phyloP scores from a whole-genome alignment of 345 rosid species.

The Ceriops tagal region DNA sequence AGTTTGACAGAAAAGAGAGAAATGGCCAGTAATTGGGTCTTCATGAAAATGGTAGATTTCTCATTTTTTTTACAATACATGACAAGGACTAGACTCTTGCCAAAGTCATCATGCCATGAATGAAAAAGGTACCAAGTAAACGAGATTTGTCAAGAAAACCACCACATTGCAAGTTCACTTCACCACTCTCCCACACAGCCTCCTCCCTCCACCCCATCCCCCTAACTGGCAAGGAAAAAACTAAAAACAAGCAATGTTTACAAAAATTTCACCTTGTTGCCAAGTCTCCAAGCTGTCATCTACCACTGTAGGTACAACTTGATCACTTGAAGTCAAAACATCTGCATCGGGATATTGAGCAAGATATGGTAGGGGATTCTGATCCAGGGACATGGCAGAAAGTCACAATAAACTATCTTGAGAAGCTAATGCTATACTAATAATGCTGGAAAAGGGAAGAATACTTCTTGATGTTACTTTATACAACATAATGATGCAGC shows the following conservation, averaged over 20 bases:
- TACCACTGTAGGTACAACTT: constrained; percentile 85
- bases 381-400: constrained; percentile 29
- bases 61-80: neutral
- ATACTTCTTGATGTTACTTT: neutral
- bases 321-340: constrained; percentile 90
- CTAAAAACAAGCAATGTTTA: neutral
- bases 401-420: constrained; percentile 12
- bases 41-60: neutral
- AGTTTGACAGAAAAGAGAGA: neutral
- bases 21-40: neutral
- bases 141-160: neutral
- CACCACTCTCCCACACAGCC: neutral
- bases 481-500: no score
- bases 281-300: constrained; percentile 94
- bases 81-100: neutral
- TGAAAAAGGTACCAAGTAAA: neutral
- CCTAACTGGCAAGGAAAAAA: no score
- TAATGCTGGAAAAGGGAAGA: neutral
- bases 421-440: constrained; percentile 4
- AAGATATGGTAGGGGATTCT: constrained; percentile 94
- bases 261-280: constrained; percentile 71
- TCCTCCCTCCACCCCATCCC: no score
- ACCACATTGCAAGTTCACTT: neutral
- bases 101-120: neutral
- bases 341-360: constrained; percentile 96